Percentiles rank a stretch among this genome's conserved stretches.
phyloP scores from a whole-genome alignment of 2,329 filamentous ascomycete genomes.

The Neospermospora avenae region DNA sequence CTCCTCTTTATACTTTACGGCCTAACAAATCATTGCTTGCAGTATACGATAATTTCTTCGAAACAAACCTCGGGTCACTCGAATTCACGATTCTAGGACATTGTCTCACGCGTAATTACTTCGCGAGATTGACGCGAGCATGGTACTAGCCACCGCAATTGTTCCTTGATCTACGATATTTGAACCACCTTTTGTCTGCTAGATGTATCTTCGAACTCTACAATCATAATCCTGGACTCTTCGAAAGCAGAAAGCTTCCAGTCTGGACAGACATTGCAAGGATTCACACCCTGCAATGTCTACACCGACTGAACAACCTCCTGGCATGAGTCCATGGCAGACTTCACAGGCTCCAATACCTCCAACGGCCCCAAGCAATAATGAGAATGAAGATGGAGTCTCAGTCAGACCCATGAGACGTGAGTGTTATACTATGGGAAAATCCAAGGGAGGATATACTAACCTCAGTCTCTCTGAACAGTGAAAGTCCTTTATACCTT shows the following conservation, averaged over 20 bases:
- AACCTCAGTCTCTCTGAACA: constrained; percentile 39
- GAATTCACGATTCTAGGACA: background rate
- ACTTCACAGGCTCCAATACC: constrained; percentile 20
- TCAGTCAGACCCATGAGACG: constrained; percentile 59
- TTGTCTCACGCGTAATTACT: constrained; percentile 17
- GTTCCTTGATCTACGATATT: constrained; percentile 12
- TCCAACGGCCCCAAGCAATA: constrained; percentile 15
- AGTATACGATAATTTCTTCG: background rate
- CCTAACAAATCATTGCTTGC: background rate
- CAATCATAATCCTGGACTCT: constrained; percentile 19
- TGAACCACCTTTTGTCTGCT: constrained; percentile 5
- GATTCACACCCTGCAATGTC: constrained; percentile 29
- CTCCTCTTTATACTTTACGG: background rate
- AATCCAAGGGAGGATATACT: constrained; percentile 12
- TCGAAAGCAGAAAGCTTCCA: constrained; percentile 14
- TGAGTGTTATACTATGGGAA: constrained; percentile 43
- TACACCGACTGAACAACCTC: constrained; percentile 24
- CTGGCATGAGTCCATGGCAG: constrained; percentile 19
- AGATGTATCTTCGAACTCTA: constrained; percentile 23
- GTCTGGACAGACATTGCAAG: constrained; percentile 22
- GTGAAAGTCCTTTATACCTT: constrained; percentile 98
- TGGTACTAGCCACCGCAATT: constrained; percentile 27
- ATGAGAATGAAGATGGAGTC: constrained; percentile 46
- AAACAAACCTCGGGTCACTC: background rate
- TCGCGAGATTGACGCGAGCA: constrained; percentile 27